phyloP scores from a whole-genome alignment of 225 moss, liverwort and hornwort genomes.

The Pleurozium schreberi region DNA sequence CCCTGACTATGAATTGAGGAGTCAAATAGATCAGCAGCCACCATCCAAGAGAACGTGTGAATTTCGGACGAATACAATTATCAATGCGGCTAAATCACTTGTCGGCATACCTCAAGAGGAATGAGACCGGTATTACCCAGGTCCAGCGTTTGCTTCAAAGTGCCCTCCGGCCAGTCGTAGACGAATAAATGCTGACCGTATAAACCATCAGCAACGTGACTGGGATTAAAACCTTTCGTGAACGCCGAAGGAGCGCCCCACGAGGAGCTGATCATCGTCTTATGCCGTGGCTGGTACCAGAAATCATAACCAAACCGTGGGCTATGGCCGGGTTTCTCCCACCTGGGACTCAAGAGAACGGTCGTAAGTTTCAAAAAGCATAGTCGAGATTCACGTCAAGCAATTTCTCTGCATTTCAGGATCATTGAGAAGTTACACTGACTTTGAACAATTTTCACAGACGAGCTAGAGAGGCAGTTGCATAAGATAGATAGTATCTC shows the following conservation, averaged over 20 bases:
- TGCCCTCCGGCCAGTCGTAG: slow-evolving; percentile 97
- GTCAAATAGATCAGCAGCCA: background rate
- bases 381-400: background rate
- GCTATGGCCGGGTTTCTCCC: slow-evolving; percentile 96
- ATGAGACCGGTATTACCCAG: slow-evolving; percentile 83
- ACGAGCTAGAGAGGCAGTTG: background rate
- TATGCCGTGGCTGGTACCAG: slow-evolving; percentile 97
- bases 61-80: background rate
- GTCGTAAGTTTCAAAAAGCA: background rate
- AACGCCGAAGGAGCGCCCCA: slow-evolving; percentile 94
- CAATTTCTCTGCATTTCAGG: background rate
- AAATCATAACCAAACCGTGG: slow-evolving; percentile 93
- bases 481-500: background rate
- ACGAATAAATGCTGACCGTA: slow-evolving; percentile 86
- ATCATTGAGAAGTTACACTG: background rate
- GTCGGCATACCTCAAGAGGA: slow-evolving; percentile 73
- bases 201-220: slow-evolving; percentile 74
- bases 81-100: background rate
- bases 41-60: background rate
- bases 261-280: slow-evolving; percentile 98
- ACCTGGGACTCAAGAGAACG: slow-evolving; percentile 30
- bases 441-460: background rate
- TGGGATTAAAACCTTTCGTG: slow-evolving; percentile 83
- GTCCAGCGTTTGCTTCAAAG: slow-evolving; percentile 82
- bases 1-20: background rate